phyloP scores from a whole-genome alignment of 805 yeast genomes.

The Saccharomycopsis fodiens region DNA sequence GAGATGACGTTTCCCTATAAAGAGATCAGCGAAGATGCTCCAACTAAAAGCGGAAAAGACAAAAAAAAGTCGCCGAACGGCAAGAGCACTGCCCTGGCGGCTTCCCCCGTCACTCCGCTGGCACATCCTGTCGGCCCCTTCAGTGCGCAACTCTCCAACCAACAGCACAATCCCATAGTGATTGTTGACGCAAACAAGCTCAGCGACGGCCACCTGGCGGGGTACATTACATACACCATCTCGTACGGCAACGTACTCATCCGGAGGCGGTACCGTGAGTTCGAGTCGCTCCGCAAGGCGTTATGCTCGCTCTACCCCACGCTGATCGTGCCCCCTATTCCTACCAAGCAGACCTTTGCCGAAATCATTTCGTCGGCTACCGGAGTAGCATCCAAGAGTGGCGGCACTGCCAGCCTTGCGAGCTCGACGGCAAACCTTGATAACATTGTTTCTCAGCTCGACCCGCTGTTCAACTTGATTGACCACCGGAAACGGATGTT shows the following conservation, averaged over 20 bases:
- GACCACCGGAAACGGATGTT: conserved; percentile 72
- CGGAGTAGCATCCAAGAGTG: conserved; percentile 1
- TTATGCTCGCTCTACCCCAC: conserved; percentile 73
- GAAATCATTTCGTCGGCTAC: conserved; percentile 6
- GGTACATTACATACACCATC: conserved; percentile 80
- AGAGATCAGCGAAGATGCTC: background rate
- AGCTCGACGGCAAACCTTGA: conserved; percentile 6
- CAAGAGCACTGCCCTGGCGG: background rate
- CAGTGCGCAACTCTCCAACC: background rate
- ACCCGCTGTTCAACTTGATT: conserved; percentile 31
- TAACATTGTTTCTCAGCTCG: conserved; percentile 36
- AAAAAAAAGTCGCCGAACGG: background rate
- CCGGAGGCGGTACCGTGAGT: conserved; percentile 85
- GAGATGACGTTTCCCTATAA: conserved; percentile 17
- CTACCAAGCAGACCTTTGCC: conserved; percentile 60
- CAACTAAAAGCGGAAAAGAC: background rate
- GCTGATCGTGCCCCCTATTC: conserved; percentile 85
- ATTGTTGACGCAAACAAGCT: conserved; percentile 83
- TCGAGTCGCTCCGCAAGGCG: conserved; percentile 71
- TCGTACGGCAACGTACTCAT: conserved; percentile 44
- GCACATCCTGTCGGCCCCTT: background rate
- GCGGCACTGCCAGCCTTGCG: background rate
- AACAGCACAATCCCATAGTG: background rate
- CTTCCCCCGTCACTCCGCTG: background rate
- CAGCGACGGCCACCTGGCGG: conserved; percentile 64